Evolutionary conservation across 2,329 filamentous ascomycete species (phyloP).

Genomic region (Diaporthe sp.): DNA sequence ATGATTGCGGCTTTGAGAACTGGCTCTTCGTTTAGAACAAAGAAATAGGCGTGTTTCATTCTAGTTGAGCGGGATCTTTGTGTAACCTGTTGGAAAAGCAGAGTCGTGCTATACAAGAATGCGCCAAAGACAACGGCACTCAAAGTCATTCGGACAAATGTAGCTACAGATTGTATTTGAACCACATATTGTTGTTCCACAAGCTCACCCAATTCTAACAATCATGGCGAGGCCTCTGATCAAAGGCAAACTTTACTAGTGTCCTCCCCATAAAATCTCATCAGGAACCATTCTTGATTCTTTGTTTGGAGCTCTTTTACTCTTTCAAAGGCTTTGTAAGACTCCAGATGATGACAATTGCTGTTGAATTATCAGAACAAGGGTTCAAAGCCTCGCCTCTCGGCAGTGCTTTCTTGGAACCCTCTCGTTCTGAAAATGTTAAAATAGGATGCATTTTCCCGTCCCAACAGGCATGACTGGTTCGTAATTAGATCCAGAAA

Average conservation of each 20-base stretch:
- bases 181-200: neutral
- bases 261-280: neutral
- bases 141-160: neutral
- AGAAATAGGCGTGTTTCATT: neutral
- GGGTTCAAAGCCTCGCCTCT: too few species aligned
- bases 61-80: neutral
- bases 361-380: too few species aligned
- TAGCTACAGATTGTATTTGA: neutral
- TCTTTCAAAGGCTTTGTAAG: too few species aligned
- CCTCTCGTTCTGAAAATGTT: too few species aligned
- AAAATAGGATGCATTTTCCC: too few species aligned
- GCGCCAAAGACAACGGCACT: neutral
- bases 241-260: neutral
- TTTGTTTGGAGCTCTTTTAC: too few species aligned
- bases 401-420: too few species aligned
- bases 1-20: neutral
- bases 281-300: too few species aligned
- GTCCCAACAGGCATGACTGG: too few species aligned
- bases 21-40: neutral
- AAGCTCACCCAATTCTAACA: neutral
- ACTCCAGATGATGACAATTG: too few species aligned
- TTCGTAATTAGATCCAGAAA: neutral
- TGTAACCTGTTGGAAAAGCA: neutral
- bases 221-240: neutral
- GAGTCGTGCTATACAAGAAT: neutral